A percentile compares a stretch with the other conserved stretches of the same genome.
phyloP scores from a whole-genome alignment of 31 red algal species.

The Pterothamnion heteromorphum region DNA sequence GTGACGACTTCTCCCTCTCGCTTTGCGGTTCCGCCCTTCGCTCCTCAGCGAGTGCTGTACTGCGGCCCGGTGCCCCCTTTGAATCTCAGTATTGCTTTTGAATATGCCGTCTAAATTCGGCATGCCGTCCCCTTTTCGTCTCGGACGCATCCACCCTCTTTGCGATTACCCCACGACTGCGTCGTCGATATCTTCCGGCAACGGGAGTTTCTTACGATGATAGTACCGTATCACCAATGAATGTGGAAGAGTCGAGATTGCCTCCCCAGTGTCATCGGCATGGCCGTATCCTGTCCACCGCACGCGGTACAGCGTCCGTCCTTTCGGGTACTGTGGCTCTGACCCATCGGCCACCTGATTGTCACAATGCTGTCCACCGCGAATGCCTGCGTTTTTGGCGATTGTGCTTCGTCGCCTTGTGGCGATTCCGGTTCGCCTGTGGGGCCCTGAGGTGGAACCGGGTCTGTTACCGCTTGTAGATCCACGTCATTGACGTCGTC shows the following conservation, averaged over 20 bases:
- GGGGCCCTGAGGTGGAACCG: neutral
- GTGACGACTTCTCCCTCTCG: neutral
- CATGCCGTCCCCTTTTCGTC: neutral
- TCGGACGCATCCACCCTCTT: neutral
- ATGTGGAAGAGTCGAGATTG: neutral
- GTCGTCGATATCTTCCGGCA: neutral
- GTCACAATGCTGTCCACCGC: neutral
- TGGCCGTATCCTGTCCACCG: neutral
- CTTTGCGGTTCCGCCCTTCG: neutral
- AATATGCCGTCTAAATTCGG: too few species aligned
- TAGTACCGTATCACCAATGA: constrained; percentile 2
- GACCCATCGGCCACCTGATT: neutral
- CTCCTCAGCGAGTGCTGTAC: neutral
- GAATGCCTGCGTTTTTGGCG: neutral
- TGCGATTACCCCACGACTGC: neutral
- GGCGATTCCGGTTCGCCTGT: neutral
- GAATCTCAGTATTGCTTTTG: too few species aligned
- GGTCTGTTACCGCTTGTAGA: neutral
- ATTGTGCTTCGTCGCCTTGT: neutral
- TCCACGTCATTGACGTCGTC: neutral
- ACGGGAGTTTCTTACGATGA: neutral
- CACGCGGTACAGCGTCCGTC: neutral
- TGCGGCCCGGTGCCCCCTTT: too few species aligned
- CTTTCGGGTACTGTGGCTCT: neutral
- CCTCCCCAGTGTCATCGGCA: neutral